A percentile compares a stretch with the other conserved stretches of the same genome.
Evolutionary conservation across 2,329 filamentous ascomycete genomes (phyloP).

Genomic region (Stylonectria norvegica): DNA sequence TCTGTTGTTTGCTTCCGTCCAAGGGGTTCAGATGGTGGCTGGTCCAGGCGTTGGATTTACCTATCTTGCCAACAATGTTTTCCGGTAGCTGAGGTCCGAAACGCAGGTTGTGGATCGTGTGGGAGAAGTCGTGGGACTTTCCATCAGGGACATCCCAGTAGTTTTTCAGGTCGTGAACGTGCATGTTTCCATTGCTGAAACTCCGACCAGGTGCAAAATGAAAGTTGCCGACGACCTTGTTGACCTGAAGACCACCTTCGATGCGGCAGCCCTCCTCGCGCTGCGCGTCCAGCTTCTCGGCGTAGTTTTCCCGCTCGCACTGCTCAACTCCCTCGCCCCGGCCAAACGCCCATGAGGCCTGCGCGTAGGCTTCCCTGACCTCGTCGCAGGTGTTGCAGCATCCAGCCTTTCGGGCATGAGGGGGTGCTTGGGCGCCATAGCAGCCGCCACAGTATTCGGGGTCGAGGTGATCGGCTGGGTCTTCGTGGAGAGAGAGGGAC

Average conservation of each 20-base stretch:
- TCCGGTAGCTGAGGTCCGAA: slow-evolving; percentile 91
- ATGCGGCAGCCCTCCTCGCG: slow-evolving; percentile 91
- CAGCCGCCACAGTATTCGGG: slow-evolving; percentile 91
- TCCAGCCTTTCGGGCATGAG: slow-evolving; percentile 70
- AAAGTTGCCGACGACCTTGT: slow-evolving; percentile 99
- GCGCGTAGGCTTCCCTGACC: slow-evolving; percentile 89
- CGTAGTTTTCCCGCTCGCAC: slow-evolving; percentile 91
- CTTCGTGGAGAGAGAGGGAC: slow-evolving; percentile 62
- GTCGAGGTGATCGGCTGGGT: slow-evolving; percentile 73
- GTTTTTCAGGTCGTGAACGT: slow-evolving; percentile 95
- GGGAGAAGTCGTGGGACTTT: slow-evolving; percentile 79
- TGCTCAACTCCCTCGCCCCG: slow-evolving; percentile 90
- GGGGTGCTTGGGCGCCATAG: slow-evolving; percentile 77
- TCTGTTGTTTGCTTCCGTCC: slow-evolving; percentile 73
- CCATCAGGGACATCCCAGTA: slow-evolving; percentile 75
- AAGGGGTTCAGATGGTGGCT: slow-evolving; percentile 92
- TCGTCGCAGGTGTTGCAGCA: slow-evolving; percentile 98
- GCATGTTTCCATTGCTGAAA: slow-evolving; percentile 95
- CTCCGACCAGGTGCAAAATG: slow-evolving; percentile 94
- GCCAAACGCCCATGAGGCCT: slow-evolving; percentile 89
- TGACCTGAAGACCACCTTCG: slow-evolving; percentile 86
- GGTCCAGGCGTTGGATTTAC: slow-evolving; percentile 63
- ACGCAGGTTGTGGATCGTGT: slow-evolving; percentile 81
- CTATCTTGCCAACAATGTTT: slow-evolving; percentile 59
- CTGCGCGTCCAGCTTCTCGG: slow-evolving; percentile 81